phyloP scores from a whole-genome alignment of 2,329 filamentous ascomycete species.

The Tympanopsis confertula region DNA sequence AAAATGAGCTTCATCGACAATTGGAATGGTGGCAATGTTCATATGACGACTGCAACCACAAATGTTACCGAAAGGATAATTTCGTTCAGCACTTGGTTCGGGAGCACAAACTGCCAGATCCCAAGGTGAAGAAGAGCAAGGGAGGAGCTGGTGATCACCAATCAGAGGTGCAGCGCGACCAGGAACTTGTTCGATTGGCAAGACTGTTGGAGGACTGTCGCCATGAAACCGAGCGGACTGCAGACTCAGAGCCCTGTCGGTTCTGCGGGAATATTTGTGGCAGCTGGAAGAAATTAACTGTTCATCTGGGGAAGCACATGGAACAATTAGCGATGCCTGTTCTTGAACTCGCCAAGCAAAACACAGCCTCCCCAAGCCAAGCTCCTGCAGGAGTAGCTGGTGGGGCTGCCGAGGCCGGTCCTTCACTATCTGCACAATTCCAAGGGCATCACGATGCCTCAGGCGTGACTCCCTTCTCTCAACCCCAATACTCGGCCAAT shows the following conservation, averaged over 20 bases:
- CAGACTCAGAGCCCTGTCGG: conserved; percentile 69
- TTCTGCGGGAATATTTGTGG: conserved; percentile 75
- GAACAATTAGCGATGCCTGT: conserved; percentile 80
- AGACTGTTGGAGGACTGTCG: conserved; percentile 68
- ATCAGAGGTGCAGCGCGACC: conserved; percentile 5
- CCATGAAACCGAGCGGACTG: conserved; percentile 50
- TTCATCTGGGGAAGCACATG: conserved; percentile 92
- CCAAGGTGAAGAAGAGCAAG: conserved; percentile 64
- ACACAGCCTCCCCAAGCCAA: no score
- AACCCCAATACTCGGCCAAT: no score
- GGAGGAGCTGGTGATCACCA: conserved; percentile 11
- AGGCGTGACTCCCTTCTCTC: no score
- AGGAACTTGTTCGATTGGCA: conserved; percentile 57
- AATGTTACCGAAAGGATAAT: conserved; percentile 80
- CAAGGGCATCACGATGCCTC: no score
- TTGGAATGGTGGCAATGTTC: conserved; percentile 86
- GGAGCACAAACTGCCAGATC: conserved; percentile 78
- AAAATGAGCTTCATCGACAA: conserved; percentile 82
- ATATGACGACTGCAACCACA: conserved; percentile 68
- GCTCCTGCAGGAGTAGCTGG: no score
- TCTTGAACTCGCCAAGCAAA: conserved; percentile 48
- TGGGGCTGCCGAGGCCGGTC: no score
- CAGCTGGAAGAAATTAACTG: conserved; percentile 85
- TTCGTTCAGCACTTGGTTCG: conserved; percentile 86
- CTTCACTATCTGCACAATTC: no score